phyloP scores from a whole-genome alignment of 1,139 yeast species.

The Debaryomyces robertsiae region DNA sequence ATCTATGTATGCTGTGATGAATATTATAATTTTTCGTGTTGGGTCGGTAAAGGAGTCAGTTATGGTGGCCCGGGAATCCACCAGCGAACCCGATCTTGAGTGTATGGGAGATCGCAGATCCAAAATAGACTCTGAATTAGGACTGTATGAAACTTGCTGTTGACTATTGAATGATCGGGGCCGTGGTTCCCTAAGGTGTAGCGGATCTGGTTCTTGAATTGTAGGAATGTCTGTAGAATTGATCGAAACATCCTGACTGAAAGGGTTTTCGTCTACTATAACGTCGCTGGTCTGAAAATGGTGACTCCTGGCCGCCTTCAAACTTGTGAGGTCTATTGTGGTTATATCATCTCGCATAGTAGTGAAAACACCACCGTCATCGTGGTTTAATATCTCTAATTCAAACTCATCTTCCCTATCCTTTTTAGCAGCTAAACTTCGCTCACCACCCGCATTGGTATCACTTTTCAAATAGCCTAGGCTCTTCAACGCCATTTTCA shows the following conservation, averaged over 20 bases:
- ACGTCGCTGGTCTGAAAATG: slow-evolving; percentile 12
- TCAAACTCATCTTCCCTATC: slow-evolving; percentile 24
- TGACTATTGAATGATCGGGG: not conserved
- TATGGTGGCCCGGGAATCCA: not conserved
- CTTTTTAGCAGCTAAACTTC: slow-evolving; percentile 1
- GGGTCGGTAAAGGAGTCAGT: slow-evolving; percentile 14
- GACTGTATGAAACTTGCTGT: not conserved
- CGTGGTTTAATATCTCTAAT: slow-evolving; percentile 5
- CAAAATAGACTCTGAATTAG: slow-evolving; percentile 4
- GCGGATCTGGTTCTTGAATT: slow-evolving; percentile 23
- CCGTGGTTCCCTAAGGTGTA: slow-evolving; percentile 16
- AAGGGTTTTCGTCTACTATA: slow-evolving; percentile 21
- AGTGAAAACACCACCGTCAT: slow-evolving; percentile 20
- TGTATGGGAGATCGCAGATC: not conserved
- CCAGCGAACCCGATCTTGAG: not conserved
- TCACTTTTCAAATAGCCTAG: slow-evolving; percentile 21
- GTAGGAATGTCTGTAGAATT: slow-evolving; percentile 10
- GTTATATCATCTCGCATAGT: slow-evolving; percentile 42
- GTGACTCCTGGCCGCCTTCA: slow-evolving; percentile 21
- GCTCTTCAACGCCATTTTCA: slow-evolving; percentile 26
- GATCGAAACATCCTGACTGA: slow-evolving; percentile 13
- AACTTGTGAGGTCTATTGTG: slow-evolving; percentile 32
- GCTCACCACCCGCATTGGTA: slow-evolving; percentile 12
- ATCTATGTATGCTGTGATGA: slow-evolving; percentile 52
- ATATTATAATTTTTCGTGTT: slow-evolving; percentile 35